These are phyloP conservation scores for Didymella exigua DNA, from an alignment of 2,329 filamentous ascomycete species.

Conservation along the genomic window DNA sequence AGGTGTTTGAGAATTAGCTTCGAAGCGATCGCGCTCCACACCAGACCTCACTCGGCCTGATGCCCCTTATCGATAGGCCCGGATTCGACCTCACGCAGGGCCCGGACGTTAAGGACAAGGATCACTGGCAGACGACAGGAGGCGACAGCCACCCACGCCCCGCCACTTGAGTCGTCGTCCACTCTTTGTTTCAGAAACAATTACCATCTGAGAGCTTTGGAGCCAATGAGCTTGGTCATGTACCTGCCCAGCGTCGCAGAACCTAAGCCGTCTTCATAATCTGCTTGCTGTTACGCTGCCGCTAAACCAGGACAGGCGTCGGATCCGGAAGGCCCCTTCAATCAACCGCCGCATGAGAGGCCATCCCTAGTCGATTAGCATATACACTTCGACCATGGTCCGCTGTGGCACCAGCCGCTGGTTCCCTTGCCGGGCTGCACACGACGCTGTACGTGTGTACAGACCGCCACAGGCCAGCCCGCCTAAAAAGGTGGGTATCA, in stretches of 20 bases:
- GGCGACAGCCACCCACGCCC: slow-evolving; percentile 23
- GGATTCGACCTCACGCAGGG: slow-evolving; percentile 23
- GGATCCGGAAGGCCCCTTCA: slow-evolving; percentile 28
- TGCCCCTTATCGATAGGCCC: slow-evolving; percentile 34
- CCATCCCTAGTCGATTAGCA: slow-evolving; percentile 35
- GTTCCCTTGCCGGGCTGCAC: slow-evolving; percentile 20
- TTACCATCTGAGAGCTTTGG: slow-evolving; percentile 21
- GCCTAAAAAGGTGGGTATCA: slow-evolving; percentile 21
- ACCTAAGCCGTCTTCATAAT: slow-evolving; percentile 12
- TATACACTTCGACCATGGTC: slow-evolving; percentile 32
- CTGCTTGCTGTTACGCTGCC: slow-evolving; percentile 31
- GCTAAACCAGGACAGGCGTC: slow-evolving; percentile 33
- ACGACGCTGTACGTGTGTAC: slow-evolving; percentile 21
- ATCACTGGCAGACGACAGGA: slow-evolving; percentile 26
- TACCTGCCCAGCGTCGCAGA: slow-evolving; percentile 35
- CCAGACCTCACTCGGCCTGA: slow-evolving; percentile 18
- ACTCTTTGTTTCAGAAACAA: slow-evolving; percentile 42
- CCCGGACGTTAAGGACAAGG: slow-evolving; percentile 9
- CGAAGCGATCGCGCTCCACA: slow-evolving; percentile 28
- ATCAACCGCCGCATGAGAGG: slow-evolving; percentile 31
- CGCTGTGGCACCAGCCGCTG: slow-evolving; percentile 32
- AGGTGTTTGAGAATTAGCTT: slow-evolving; percentile 32
- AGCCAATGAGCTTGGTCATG: slow-evolving; percentile 31
- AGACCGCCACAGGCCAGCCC: slow-evolving; percentile 25
- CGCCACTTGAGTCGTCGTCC: slow-evolving; percentile 23